phyloP scores from a whole-genome alignment of 768 basidiomycete genomes.

The Cyathus striatus region DNA sequence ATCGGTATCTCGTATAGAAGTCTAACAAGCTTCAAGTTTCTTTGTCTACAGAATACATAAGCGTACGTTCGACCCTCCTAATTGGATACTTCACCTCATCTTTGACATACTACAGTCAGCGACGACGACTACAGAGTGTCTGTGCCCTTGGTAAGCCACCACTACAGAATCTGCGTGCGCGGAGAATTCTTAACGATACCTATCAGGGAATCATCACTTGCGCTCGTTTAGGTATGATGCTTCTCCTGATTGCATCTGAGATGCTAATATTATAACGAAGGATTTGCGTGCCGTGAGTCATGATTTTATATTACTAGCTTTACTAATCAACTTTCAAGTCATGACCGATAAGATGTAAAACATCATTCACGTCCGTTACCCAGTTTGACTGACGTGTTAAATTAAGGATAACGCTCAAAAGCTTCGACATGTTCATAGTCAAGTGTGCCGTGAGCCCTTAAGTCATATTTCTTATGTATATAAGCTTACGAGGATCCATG shows the following conservation, averaged over 20 bases:
- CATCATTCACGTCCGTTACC: not conserved
- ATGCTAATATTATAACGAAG: slow-evolving; percentile 8
- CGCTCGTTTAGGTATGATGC: slow-evolving; percentile 18
- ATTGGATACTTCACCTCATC: not conserved
- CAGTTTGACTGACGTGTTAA: not conserved
- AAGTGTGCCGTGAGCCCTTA: slow-evolving; percentile 11
- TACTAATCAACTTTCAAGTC: slow-evolving; percentile 19
- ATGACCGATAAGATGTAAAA: slow-evolving; percentile 18
- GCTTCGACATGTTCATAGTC: slow-evolving; percentile 11
- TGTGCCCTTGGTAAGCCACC: slow-evolving; percentile 21
- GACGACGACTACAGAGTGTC: slow-evolving; percentile 25
- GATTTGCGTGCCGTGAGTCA: slow-evolving; percentile 23
- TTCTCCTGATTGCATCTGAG: too few relatives aligned
- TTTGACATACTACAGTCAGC: slow-evolving; percentile 22
- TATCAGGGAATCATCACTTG: slow-evolving; percentile 17
- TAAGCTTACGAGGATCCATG: not conserved
- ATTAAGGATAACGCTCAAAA: slow-evolving; percentile 16
- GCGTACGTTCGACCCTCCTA: slow-evolving; percentile 18
- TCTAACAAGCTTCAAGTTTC: slow-evolving; percentile 17
- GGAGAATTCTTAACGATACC: not conserved
- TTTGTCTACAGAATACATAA: slow-evolving; percentile 32
- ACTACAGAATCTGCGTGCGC: not conserved
- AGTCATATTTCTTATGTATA: not conserved
- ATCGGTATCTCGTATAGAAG: too few relatives aligned
- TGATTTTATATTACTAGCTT: not conserved